A percentile compares a stretch with the other conserved stretches of the same genome.
phyloP scores from a whole-genome alignment of 1,139 yeast genomes.

The Pichia sp. region DNA sequence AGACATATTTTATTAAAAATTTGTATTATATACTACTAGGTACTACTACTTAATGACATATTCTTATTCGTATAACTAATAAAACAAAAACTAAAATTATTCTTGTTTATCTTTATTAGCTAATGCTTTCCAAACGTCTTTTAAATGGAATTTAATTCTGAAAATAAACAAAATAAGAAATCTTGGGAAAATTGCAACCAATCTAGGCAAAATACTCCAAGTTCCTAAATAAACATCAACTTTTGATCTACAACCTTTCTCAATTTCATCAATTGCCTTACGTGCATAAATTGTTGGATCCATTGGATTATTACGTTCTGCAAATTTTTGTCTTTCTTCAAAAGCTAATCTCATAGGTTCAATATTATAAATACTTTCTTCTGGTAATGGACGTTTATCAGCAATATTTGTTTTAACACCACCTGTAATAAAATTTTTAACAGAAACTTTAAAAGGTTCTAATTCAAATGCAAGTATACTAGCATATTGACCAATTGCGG shows the following conservation, averaged over 20 bases:
- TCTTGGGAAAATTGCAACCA: slow-evolving; percentile 41
- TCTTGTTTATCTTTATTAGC: slow-evolving; percentile 14
- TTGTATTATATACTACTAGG: not conserved
- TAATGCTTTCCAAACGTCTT: slow-evolving; percentile 29
- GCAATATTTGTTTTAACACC: slow-evolving; percentile 61
- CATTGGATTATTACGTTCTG: slow-evolving; percentile 55
- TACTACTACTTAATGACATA: too few relatives aligned
- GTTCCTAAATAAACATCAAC: slow-evolving; percentile 54
- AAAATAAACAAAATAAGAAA: slow-evolving; percentile 42
- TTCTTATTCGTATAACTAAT: too few relatives aligned
- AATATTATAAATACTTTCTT: slow-evolving; percentile 47
- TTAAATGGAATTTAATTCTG: slow-evolving; percentile 44
- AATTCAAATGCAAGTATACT: slow-evolving; percentile 57
- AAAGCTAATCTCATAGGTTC: slow-evolving; percentile 48
- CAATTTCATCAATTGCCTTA: slow-evolving; percentile 46
- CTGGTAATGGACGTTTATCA: slow-evolving; percentile 52
- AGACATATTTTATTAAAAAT: not conserved
- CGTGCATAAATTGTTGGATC: slow-evolving; percentile 50
- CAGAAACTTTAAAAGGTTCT: slow-evolving; percentile 68
- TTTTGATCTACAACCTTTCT: slow-evolving; percentile 32
- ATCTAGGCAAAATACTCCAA: slow-evolving; percentile 38
- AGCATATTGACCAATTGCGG: slow-evolving; percentile 72
- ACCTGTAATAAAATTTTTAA: slow-evolving; percentile 64
- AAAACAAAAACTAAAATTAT: not conserved
- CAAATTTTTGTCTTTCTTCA: slow-evolving; percentile 52